Evolutionary conservation across 2,329 filamentous ascomycete species (phyloP), one percentile per base, ranked within the genome.

Genomic region (Aspergillus floridensis): DNA sequence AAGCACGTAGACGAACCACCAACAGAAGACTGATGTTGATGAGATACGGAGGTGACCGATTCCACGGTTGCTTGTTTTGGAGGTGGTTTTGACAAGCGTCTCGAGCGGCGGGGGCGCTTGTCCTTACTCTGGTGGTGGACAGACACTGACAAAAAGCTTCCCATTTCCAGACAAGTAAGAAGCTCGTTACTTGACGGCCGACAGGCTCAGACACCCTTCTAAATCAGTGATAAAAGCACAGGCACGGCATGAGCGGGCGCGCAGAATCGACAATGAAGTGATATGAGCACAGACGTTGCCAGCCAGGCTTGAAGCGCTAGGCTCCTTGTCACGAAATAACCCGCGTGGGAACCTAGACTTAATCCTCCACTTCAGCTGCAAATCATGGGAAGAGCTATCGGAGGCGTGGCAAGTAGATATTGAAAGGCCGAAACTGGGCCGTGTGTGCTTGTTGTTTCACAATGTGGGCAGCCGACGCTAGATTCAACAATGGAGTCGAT

Each of bases 41-140:
- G 63, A 54, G 51, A 56, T 65, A 16, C 32, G 22, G 63, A 53
- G 29, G 53, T 61, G 19, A 54, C 44, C 24, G 59, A 53, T 52
- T 49, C 58, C 21, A 66, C 49, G 11, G 53, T 58, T 26, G 66
- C 59, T 48, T 65, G 65, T 49, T 68, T 74, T 12, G 70, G 70
- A n/a, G 69, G 65, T 31, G 74, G 72, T 50, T 76, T 77, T 44
- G 74, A 75, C 38, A 76, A 65, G 57, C 73, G 73, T 53, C 75
- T 76, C 29, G 69, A 68, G 56, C 66, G 70, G 58, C 66, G 70
- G 57, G 70, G 70, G 48, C 67, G 68, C 56, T 74, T 72, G 55
- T 71, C 66, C 65, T 66, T 72, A 56, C 62, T 68, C 61, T 65
- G 65, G 32, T 35, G 32, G 38, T 44, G 38, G 16, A 44, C n/a